Conservation (phyloP, 2,329 filamentous ascomycete genomes). For the Herpomyces periplanetae region DNA sequence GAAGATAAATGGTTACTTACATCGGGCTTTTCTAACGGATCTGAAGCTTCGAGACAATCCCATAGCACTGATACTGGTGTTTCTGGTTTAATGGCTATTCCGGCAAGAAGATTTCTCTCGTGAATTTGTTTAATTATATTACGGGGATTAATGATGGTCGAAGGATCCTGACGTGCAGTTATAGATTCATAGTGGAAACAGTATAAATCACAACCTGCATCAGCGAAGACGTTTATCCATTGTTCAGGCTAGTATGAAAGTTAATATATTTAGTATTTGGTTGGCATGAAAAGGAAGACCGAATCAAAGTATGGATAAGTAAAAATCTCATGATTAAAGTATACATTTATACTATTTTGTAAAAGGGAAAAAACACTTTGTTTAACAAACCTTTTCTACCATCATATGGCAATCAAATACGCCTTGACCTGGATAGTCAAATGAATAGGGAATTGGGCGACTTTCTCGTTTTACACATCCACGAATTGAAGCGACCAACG, state of each 20-base stretch:
- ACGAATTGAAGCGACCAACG: constrained; percentile 76
- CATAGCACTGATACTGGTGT: constrained; percentile 69
- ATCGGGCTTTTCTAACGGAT: constrained; percentile 43
- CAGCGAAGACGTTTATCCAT: constrained; percentile 84
- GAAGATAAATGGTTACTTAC: constrained; percentile 15
- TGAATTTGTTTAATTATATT: constrained; percentile 74
- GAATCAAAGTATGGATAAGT: too few relatives aligned
- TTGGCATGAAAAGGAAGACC: too few relatives aligned
- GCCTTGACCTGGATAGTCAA: constrained; percentile 29
- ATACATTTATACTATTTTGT: not conserved
- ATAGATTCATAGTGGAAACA: constrained; percentile 94
- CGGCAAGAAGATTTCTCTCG: constrained; percentile 46
- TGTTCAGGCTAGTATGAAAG: constrained; percentile 34
- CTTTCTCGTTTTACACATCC: constrained; percentile 38
- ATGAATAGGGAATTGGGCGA: too few relatives aligned
- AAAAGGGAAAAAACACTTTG: constrained; percentile 1
- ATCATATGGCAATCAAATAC: constrained; percentile 99
- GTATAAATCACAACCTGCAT: constrained; percentile 86
- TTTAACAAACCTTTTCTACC: constrained; percentile 59
- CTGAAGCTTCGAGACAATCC: constrained; percentile 36
- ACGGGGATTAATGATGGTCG: constrained; percentile 34
- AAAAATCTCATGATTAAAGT: too few relatives aligned
- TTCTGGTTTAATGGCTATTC: constrained; percentile 75
- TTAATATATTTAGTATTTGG: constrained; percentile 2
- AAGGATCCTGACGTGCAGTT: constrained; percentile 41